Conservation (phyloP, 768 basidiomycete species). For the Trametes maxima region DNA sequence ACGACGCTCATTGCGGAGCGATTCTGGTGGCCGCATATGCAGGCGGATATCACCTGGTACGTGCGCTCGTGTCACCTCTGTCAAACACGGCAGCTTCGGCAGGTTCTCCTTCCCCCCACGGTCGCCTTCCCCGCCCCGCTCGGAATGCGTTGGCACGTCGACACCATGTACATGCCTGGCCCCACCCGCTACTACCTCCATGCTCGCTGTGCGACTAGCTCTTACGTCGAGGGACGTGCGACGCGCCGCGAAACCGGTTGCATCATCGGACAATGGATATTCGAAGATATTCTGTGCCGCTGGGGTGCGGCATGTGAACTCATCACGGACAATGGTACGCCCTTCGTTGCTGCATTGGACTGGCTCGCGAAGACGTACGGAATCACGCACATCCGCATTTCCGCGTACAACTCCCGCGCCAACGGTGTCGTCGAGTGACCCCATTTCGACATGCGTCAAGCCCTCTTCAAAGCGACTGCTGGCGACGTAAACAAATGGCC, state of each 20-base stretch:
- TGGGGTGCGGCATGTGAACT: slow-evolving; percentile 44
- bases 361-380: slow-evolving; percentile 32
- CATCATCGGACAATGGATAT: no score
- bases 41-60: slow-evolving; percentile 26
- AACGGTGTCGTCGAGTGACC: slow-evolving; percentile 28
- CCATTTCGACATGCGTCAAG: slow-evolving; percentile 27
- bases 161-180: slow-evolving; percentile 45
- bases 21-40: slow-evolving; percentile 33
- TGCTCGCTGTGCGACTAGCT: slow-evolving; percentile 38
- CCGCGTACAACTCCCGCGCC: slow-evolving; percentile 26
- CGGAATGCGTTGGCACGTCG: slow-evolving; percentile 41
- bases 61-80: slow-evolving; percentile 41
- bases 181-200: slow-evolving; percentile 42
- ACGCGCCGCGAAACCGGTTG: no score
- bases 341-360: slow-evolving; percentile 31
- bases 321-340: slow-evolving; percentile 46
- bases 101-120: slow-evolving; percentile 31
- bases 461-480: slow-evolving; percentile 25
- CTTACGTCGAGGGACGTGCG: no score
- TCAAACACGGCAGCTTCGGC: slow-evolving; percentile 32
- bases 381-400: slow-evolving; percentile 39
- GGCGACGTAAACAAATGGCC: slow-evolving; percentile 28
- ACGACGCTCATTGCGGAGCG: slow-evolving; percentile 9
- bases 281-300: no score
- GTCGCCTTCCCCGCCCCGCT: slow-evolving; percentile 21